Evolutionary conservation across 495 filamentous ascomycete genomes (phyloP), one percentile per base, ranked within the genome.

Genomic region (Xylaria sp.): DNA sequence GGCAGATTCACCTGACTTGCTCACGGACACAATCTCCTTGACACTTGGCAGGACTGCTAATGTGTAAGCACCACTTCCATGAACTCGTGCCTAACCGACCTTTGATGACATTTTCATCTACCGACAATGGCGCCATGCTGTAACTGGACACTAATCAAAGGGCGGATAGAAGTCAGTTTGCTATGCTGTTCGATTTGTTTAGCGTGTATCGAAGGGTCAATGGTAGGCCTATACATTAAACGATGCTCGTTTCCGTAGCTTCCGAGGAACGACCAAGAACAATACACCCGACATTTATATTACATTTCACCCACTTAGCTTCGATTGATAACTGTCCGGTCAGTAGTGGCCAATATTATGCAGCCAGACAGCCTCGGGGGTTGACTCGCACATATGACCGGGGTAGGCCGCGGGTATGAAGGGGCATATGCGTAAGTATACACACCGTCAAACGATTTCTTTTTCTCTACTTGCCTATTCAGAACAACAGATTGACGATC

Each of bases 21-120:
- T 67, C 21, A 75, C 69, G 12, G 29, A 37, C 33, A 76, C 58
- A 24, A 78, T 72, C 19, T 65, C 44, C 41, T 40, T 44, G n/a
- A 76, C 70, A 46, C 73, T 72, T 0, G 75, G 73, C 41, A 80
- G 69, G 26, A 57, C 75, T 78, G 68, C 53, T 48, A 63, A 63
- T 44, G 61, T 63, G 40, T 46, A 46, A 63, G 61, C 41, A 46
- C 61, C 61, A 63, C 40, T 63, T 63, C 61, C 61, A 63, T 44
- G 48, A 46, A 21, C 37, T 31, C 61, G 61, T 63, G 61, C 61
- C 21, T 31, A 48, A 63, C 61, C 41, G 41, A 63, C 61, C 61
- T 63, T 63, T 46, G 29, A 63, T 48, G 40, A 63, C 41, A 63
- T 63, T 63, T 48, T 63, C 41, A 48, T 63, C 40, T 44, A 46